Evolutionary conservation across 768 basidiomycete species (phyloP), one percentile per base, ranked within the genome.

Genomic region (Cantharellus anzutake): DNA sequence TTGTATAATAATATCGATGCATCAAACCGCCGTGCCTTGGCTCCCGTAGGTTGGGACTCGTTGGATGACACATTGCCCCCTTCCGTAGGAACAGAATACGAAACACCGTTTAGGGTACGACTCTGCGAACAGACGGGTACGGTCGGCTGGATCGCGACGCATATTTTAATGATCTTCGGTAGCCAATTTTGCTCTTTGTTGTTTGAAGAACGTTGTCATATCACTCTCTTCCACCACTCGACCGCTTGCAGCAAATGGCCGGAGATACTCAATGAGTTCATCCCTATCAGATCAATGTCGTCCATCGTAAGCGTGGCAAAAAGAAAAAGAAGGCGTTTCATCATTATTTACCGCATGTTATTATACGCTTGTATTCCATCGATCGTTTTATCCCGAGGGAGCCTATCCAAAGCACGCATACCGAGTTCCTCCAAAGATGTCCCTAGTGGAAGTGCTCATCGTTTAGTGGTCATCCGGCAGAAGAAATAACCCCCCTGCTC

Each of bases 291-390:
- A 39, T 56, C 20, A 57, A 56, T 51, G 50, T 20, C 16, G 5
- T 38, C 51, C 61, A 56, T 20, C 48, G 53, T 53, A 62, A 4
- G 53, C 20, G 42, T 44, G 14, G 44, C 37, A 37, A 35, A 34
- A 61, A 39, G 5, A 56, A 41, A 51, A 42, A 41, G 44, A 38
- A 59, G 29, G 29, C 35, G 29, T 48, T 48, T 11, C 44, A 29
- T 29, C 20, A 7, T 14, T 11, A 11, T 37, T 37, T 40, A 88
- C 87, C 84, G 76, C 85, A 91, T 83, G 60, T 77, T 73, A 64
- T 89, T 88, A 71, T 86, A 90, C 3, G 86, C 88, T 60, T 80
- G 78, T 34, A 90, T 88, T 0, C 88, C 84, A 64, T 91, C 84
- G 59, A 91, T 78, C 3, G 86, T 86, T 59, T 76, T 79, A 56